These are phyloP conservation scores for Jaapia argillacea DNA, from an alignment of 768 basidiomycete species.

Conservation along the genomic window DNA sequence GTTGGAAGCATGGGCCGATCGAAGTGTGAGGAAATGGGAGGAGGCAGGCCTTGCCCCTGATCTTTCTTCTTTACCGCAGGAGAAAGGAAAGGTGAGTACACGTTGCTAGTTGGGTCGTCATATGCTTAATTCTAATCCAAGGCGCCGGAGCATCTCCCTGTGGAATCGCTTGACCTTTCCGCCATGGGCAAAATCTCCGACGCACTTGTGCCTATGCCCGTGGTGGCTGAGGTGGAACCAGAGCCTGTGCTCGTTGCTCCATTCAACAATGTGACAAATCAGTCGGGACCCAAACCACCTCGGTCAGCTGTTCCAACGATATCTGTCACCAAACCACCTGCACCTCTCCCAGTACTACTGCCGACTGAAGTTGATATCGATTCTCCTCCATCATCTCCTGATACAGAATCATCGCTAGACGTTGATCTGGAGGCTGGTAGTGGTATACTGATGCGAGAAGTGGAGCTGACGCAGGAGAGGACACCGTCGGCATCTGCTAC, in stretches of 20 bases:
- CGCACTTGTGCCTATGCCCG: constrained; percentile 55
- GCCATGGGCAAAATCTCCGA: constrained; percentile 22
- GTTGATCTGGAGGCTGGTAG: constrained; percentile 12
- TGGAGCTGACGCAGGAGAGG: too few relatives aligned
- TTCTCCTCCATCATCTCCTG: constrained; percentile 29
- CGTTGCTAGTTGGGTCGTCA: not conserved
- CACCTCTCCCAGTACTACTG: constrained; percentile 58
- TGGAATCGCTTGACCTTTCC: constrained; percentile 1
- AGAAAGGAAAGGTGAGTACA: constrained; percentile 40
- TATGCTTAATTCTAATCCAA: not conserved
- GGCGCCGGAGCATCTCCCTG: constrained; percentile 1
- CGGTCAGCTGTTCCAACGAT: constrained; percentile 37
- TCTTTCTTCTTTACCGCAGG: constrained; percentile 19
- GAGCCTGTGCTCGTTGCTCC: constrained; percentile 5
- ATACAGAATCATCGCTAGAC: constrained; percentile 22
- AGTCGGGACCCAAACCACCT: not conserved
- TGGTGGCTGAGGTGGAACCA: constrained; percentile 28
- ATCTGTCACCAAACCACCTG: constrained; percentile 60
- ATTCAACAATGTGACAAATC: not conserved
- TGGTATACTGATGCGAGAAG: constrained; percentile 11
- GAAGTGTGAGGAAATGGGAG: constrained; percentile 80
- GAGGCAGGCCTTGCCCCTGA: constrained; percentile 64
- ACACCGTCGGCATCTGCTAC: too few relatives aligned
- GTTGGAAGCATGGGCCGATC: constrained; percentile 89
- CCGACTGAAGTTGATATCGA: constrained; percentile 56